These are phyloP conservation scores for Penicillium odoratum DNA, from an alignment of 495 filamentous ascomycete species.

Conservation along the genomic window DNA sequence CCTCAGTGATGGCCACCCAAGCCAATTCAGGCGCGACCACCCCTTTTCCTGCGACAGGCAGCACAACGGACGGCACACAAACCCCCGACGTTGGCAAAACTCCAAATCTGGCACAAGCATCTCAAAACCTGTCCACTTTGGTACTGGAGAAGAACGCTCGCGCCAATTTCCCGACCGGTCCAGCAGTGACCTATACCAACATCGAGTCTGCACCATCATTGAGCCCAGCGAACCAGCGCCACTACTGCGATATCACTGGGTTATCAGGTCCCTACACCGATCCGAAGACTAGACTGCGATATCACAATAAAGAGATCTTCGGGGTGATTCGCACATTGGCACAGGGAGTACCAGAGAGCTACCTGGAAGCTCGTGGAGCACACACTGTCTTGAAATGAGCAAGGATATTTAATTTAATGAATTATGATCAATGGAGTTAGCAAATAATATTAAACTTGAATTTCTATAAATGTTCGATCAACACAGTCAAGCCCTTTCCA, in stretches of 20 bases:
- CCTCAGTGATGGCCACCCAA: constrained; percentile 74
- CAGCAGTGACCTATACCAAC: constrained; percentile 87
- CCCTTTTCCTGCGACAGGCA: constrained; percentile 58
- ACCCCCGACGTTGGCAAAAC: constrained; percentile 58
- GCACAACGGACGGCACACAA: constrained; percentile 51
- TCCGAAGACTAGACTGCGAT: constrained; percentile 87
- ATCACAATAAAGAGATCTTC: constrained; percentile 89
- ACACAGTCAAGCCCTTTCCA: constrained; percentile 92
- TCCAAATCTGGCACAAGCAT: constrained; percentile 78
- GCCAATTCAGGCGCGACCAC: constrained; percentile 79
- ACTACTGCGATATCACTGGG: constrained; percentile 95
- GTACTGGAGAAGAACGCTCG: constrained; percentile 74
- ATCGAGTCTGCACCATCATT: constrained; percentile 89
- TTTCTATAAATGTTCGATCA: constrained; percentile 53
- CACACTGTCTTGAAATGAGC: constrained; percentile 86
- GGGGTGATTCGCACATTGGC: constrained; percentile 70
- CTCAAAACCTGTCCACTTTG: constrained; percentile 77
- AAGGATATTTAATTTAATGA: not conserved
- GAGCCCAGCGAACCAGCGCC: constrained; percentile 67
- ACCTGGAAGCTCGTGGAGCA: constrained; percentile 84
- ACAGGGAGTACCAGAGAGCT: constrained; percentile 79
- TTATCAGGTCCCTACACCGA: constrained; percentile 85
- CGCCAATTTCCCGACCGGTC: constrained; percentile 49
- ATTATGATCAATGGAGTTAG: not conserved
- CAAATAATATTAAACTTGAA: not conserved